A percentile compares a stretch with the other conserved stretches of the same genome.
phyloP scores from a whole-genome alignment of 768 basidiomycete genomes.

The Xanthoconium purpureum region DNA sequence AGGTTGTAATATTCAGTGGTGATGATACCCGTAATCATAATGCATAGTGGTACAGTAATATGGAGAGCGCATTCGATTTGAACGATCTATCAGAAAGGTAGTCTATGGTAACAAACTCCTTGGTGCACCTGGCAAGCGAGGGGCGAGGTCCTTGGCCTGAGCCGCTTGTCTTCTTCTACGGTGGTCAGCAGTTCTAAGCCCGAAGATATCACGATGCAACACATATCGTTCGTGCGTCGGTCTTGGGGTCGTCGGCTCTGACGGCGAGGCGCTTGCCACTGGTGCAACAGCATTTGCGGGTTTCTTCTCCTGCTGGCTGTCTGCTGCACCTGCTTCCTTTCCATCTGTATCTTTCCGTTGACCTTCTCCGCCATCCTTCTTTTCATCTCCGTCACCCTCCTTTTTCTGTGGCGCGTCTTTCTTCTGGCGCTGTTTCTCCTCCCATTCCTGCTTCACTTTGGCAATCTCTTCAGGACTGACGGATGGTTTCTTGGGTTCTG shows the following conservation, averaged over 20 bases:
- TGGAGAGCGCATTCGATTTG: neutral
- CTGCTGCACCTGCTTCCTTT: conserved; percentile 33
- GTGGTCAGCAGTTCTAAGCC: conserved; percentile 76
- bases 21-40: neutral
- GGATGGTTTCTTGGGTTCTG: conserved; percentile 35
- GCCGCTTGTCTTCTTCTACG: conserved; percentile 62
- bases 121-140: conserved; percentile 67
- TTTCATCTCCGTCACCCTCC: conserved; percentile 36
- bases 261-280: conserved; percentile 26
- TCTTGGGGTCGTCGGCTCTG: conserved; percentile 34
- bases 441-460: conserved; percentile 78
- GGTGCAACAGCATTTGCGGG: conserved; percentile 14
- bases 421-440: conserved; percentile 64
- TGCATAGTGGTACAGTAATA: neutral
- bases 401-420: conserved; percentile 51
- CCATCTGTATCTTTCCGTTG: conserved; percentile 31
- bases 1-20: conserved; percentile 13
- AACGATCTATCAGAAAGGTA: neutral
- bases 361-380: neutral
- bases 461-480: conserved; percentile 69
- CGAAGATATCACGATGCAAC: conserved; percentile 81
- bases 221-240: conserved; percentile 70
- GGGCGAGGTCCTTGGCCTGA: conserved; percentile 67
- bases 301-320: conserved; percentile 17
- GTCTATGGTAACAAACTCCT: conserved; percentile 22